Conservation (phyloP, 1,139 yeast genomes). For the Petasospora rhodanensis region DNA sequence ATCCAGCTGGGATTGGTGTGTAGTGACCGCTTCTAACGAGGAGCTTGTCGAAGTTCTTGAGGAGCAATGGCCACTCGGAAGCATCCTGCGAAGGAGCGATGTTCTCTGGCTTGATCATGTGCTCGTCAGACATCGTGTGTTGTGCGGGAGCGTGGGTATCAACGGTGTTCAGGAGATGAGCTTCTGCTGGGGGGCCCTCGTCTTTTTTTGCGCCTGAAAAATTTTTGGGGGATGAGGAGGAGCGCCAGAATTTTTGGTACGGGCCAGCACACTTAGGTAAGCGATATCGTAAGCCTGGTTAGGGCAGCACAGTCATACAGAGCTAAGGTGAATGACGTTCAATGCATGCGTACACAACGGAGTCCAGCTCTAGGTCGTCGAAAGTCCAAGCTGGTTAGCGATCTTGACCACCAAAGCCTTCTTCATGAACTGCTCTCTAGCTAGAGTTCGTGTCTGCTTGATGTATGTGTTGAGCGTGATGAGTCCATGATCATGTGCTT, state of each 20-base stretch:
- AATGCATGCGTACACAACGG: not conserved
- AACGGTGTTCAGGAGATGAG: not conserved
- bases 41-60: slow-evolving; percentile 90
- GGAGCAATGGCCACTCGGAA: slow-evolving; percentile 90
- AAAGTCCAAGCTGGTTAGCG: slow-evolving; percentile 16
- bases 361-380: no score
- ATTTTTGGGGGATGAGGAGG: slow-evolving; percentile 8
- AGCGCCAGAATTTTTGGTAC: not conserved
- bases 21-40: slow-evolving; percentile 94
- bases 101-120: slow-evolving; percentile 85
- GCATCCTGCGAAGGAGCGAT: slow-evolving; percentile 79
- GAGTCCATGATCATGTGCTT: slow-evolving; percentile 46
- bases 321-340: no score
- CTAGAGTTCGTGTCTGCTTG: slow-evolving; percentile 55
- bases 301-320: not conserved
- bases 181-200: slow-evolving; percentile 7
- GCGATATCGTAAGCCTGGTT: no score
- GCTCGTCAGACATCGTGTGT: slow-evolving; percentile 51
- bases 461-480: slow-evolving; percentile 49
- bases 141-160: not conserved
- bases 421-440: slow-evolving; percentile 67
- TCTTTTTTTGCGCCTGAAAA: slow-evolving; percentile 12
- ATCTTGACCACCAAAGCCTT: slow-evolving; percentile 39
- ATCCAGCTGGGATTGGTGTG: no score
- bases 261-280: no score